A percentile compares a stretch with the other conserved stretches of the same genome.
These are phyloP conservation scores for Theileria orientalis DNA, from an alignment of 169 alveolate genomes.

Conservation along the genomic window DNA sequence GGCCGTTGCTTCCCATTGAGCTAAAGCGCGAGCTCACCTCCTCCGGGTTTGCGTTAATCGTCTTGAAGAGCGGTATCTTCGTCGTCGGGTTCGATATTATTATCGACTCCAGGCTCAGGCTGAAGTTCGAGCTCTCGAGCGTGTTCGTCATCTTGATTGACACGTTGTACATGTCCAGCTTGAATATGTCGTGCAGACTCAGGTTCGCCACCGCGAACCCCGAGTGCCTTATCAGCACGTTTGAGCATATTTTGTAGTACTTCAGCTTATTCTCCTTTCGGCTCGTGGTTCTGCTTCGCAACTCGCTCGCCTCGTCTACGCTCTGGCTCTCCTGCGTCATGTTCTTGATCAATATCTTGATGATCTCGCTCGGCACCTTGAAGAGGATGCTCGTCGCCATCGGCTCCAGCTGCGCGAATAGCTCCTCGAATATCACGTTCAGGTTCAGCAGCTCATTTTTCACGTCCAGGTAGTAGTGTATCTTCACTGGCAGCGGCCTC, in stretches of 20 bases:
- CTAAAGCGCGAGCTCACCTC: no score
- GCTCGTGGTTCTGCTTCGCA: constrained; percentile 1
- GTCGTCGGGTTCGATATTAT: constrained; percentile 54
- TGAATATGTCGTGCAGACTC: constrained; percentile 41
- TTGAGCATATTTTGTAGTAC: constrained; percentile 36
- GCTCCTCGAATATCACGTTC: constrained; percentile 69
- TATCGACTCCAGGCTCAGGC: constrained; percentile 42
- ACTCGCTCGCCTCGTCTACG: not conserved
- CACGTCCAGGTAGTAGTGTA: constrained; percentile 45
- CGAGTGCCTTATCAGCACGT: constrained; percentile 52
- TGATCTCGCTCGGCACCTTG: constrained; percentile 75
- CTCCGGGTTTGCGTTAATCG: not conserved
- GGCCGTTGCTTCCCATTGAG: no score
- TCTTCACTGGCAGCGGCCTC: constrained; percentile 62
- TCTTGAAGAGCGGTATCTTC: constrained; percentile 58
- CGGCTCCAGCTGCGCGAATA: constrained; percentile 79
- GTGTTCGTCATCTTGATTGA: constrained; percentile 27
- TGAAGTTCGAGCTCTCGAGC: not conserved
- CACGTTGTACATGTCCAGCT: constrained; percentile 59
- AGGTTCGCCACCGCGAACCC: constrained; percentile 53
- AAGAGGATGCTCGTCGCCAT: constrained; percentile 74
- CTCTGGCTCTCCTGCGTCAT: constrained; percentile 9
- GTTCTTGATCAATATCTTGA: constrained; percentile 12
- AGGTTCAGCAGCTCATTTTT: constrained; percentile 20
- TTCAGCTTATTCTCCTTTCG: not conserved